A percentile compares a stretch with the other conserved stretches of the same genome.
These are phyloP conservation scores for Fusarium protoensiforme DNA, from an alignment of 2,329 filamentous ascomycete species.

Conservation along the genomic window DNA sequence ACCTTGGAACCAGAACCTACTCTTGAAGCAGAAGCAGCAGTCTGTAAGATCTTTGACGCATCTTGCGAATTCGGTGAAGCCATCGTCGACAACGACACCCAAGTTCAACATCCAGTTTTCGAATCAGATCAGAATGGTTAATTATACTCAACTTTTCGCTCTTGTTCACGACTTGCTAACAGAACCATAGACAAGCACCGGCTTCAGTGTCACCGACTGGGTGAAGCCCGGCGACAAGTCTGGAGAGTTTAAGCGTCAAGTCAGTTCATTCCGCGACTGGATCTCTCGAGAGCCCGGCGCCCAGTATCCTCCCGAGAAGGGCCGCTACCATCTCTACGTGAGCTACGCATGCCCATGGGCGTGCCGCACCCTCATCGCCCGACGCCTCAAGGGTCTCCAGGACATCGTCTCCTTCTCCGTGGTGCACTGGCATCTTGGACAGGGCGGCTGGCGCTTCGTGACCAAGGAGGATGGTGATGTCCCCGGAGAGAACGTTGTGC, in stretches of 20 bases:
- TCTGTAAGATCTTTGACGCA: constrained; percentile 18
- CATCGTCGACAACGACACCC: background rate
- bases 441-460: constrained; percentile 84
- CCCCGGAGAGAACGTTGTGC: constrained; percentile 71
- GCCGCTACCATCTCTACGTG: constrained; percentile 93
- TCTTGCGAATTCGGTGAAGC: background rate
- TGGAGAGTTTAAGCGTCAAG: constrained; percentile 93
- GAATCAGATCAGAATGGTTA: constrained; percentile 42
- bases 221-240: constrained; percentile 79
- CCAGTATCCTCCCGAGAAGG: constrained; percentile 86
- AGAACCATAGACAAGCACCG: constrained; percentile 30
- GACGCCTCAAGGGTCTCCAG: constrained; percentile 92
- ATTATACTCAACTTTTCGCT: background rate
- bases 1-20: constrained; percentile 18
- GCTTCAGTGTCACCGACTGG: constrained; percentile 78
- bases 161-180: constrained; percentile 19
- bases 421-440: constrained; percentile 91
- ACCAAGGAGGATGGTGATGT: constrained; percentile 68
- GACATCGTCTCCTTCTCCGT: constrained; percentile 81
- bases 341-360: constrained; percentile 97
- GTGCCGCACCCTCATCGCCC: constrained; percentile 85
- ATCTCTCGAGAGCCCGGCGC: constrained; percentile 79
- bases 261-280: constrained; percentile 82
- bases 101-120: background rate
- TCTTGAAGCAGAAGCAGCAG: constrained; percentile 12